Evolutionary conservation across 139 green algal genomes (phyloP).

Genomic region (Chlamydomonas incerta): DNA sequence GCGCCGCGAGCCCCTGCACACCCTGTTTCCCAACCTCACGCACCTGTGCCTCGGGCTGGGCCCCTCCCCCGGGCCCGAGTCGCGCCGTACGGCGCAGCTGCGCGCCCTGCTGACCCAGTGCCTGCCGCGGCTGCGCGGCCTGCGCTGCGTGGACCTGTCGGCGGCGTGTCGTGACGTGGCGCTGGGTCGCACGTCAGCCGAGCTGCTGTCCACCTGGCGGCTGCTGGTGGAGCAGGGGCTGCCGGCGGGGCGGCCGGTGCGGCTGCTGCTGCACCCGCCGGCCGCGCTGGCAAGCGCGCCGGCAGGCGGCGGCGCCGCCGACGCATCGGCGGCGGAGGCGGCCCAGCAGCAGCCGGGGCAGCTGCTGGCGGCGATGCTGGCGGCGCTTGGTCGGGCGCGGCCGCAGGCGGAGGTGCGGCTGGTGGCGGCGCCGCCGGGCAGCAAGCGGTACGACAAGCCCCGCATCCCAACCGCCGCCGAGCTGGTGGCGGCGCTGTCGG

Average conservation of each 20-base stretch:
- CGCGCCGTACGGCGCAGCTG: not conserved
- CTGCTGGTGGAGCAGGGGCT: not conserved
- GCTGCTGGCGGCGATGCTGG: slow-evolving; percentile 10
- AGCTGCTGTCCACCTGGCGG: slow-evolving; percentile 3
- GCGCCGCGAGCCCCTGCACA: not conserved
- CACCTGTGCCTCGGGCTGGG: slow-evolving; percentile 20
- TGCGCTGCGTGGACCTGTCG: slow-evolving; percentile 33
- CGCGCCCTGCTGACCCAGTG: not conserved
- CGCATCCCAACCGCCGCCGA: slow-evolving; percentile 6
- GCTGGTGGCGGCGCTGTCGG: slow-evolving; percentile 21
- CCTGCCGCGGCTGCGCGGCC: slow-evolving; percentile 19
- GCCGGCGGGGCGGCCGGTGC: slow-evolving; percentile 2
- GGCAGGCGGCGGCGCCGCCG: not conserved
- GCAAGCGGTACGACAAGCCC: slow-evolving; percentile 44
- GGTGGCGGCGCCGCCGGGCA: slow-evolving; percentile 7
- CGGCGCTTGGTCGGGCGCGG: not conserved
- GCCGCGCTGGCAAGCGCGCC: not conserved
- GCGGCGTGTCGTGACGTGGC: not conserved
- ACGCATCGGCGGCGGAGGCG: not conserved
- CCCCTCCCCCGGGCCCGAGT: not conserved
- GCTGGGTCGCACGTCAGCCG: not conserved
- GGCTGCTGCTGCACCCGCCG: slow-evolving; percentile 33
- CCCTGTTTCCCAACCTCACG: slow-evolving; percentile 10
- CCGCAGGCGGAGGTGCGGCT: slow-evolving; percentile 18
- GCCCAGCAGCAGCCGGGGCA: not conserved